Conservation (phyloP, 2,329 filamentous ascomycete genomes). For the Ascochyta lentis region DNA sequence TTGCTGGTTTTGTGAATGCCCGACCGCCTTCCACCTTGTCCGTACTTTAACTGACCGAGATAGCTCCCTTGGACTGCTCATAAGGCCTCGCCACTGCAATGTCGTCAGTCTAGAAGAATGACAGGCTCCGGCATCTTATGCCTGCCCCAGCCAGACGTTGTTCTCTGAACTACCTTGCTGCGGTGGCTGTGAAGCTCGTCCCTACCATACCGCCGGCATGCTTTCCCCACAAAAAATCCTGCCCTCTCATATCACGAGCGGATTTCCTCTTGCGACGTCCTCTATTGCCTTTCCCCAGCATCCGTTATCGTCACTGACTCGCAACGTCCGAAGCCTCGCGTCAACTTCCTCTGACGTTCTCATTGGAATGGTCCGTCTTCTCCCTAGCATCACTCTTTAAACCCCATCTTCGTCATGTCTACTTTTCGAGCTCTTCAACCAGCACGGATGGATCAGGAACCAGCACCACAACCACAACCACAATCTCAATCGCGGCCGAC, state of each 20-base stretch:
- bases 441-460: slow-evolving; percentile 40
- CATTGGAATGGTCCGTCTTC: slow-evolving; percentile 8
- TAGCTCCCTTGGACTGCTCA: background rate
- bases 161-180: slow-evolving; percentile 7
- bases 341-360: slow-evolving; percentile 2
- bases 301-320: slow-evolving; percentile 6
- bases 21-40: background rate
- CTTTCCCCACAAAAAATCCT: slow-evolving; percentile 36
- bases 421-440: slow-evolving; percentile 42
- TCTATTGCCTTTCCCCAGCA: slow-evolving; percentile 8
- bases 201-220: slow-evolving; percentile 20
- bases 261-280: slow-evolving; percentile 13
- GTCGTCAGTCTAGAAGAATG: slow-evolving; percentile 8
- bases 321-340: background rate
- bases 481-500: slow-evolving; percentile 31
- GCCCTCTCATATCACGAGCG: slow-evolving; percentile 15
- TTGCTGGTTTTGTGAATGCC: background rate
- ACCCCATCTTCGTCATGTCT: slow-evolving; percentile 28
- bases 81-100: slow-evolving; percentile 10
- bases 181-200: slow-evolving; percentile 12
- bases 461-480: slow-evolving; percentile 27
- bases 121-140: slow-evolving; percentile 7
- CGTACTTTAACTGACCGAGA: slow-evolving; percentile 3
- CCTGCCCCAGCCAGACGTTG: slow-evolving; percentile 3
- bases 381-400: slow-evolving; percentile 1